Conservation (phyloP, 805 yeast genomes). For the Pichia deserticola region DNA sequence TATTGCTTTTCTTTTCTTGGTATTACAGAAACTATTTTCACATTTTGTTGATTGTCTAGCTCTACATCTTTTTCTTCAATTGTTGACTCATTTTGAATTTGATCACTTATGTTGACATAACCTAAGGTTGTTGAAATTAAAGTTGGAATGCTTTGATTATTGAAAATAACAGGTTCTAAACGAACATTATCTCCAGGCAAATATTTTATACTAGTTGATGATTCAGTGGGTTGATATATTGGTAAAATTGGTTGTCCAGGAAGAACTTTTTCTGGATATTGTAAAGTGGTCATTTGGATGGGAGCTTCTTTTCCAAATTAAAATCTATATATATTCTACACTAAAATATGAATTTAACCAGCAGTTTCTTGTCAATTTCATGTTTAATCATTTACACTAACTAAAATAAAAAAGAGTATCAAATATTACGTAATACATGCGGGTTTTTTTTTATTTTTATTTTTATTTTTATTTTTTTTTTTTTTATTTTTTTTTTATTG, state of each 20-base stretch:
- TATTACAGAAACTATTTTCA: constrained; percentile 15
- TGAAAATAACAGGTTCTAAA: constrained; percentile 36
- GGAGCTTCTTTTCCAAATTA: background rate
- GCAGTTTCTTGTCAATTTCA: no score
- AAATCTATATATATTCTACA: no score
- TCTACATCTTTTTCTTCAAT: background rate
- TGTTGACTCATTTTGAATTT: background rate
- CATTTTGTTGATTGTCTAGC: constrained; percentile 6
- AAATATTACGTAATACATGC: background rate
- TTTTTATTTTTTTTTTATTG: background rate
- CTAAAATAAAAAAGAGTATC: no score
- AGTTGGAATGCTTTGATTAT: constrained; percentile 32
- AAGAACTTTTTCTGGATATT: constrained; percentile 44
- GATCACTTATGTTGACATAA: constrained; percentile 27
- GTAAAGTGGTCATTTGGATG: background rate
- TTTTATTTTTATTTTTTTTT: background rate
- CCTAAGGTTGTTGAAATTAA: constrained; percentile 61
- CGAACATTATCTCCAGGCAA: constrained; percentile 62
- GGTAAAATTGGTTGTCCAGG: constrained; percentile 83
- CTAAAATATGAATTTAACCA: no score
- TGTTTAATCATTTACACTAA: no score
- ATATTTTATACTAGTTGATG: constrained; percentile 29
- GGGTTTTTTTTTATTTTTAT: constrained; percentile 1
- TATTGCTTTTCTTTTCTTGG: constrained; percentile 19
- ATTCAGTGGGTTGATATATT: constrained; percentile 29